Evolutionary conservation across 352 stramenopile species (phyloP).

Genomic region (Peronosclerospora sorghi): DNA sequence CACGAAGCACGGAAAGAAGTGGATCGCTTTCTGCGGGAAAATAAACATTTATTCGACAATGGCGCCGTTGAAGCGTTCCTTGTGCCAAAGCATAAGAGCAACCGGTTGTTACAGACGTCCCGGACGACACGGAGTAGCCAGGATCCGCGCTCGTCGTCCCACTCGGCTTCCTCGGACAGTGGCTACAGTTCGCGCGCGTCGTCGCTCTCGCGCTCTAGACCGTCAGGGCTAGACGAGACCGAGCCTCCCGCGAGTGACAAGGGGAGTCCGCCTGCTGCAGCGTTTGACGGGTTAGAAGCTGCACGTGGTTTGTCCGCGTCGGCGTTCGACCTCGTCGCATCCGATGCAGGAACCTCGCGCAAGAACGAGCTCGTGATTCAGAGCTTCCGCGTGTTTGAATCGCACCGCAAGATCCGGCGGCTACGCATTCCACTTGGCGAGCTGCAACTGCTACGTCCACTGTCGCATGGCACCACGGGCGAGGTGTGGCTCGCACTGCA

Average conservation of each 20-base stretch:
- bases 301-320: conserved; percentile 47
- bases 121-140: no score
- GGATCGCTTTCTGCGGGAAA: conserved; percentile 27
- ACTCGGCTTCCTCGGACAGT: conserved; percentile 14
- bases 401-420: conserved; percentile 41
- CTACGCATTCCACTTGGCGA: conserved; percentile 40
- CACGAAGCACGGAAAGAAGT: conserved; percentile 19
- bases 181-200: conserved; percentile 15
- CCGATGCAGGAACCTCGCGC: conserved; percentile 4
- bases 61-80: conserved; percentile 37
- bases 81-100: conserved; percentile 16
- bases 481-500: conserved; percentile 68
- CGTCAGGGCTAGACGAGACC: not conserved
- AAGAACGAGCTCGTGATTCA: conserved; percentile 44
- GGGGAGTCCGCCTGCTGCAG: conserved; percentile 31
- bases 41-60: conserved; percentile 32
- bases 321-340: conserved; percentile 21
- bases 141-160: not conserved
- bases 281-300: conserved; percentile 47
- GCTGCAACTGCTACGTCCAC: conserved; percentile 36
- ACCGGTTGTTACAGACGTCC: no score
- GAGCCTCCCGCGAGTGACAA: conserved; percentile 9
- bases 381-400: conserved; percentile 57
- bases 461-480: conserved; percentile 43
- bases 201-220: conserved; percentile 1